Conservation (phyloP, 163 green algal genomes). For the Scenedesmus sp. region DNA sequence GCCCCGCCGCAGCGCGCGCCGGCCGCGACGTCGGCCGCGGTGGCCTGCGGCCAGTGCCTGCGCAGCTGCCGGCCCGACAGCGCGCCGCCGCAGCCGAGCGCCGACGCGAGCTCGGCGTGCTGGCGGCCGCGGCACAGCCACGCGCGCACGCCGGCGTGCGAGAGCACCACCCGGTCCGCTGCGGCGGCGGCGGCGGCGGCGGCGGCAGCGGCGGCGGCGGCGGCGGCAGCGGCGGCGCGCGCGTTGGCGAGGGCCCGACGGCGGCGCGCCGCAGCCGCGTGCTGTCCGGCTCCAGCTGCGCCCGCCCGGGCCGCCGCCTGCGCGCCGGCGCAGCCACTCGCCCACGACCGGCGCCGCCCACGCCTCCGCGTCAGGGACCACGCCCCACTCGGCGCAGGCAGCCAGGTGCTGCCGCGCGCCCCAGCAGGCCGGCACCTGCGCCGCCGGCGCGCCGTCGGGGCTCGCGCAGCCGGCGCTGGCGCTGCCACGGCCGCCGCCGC, state of each 20-base stretch:
- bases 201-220: neutral
- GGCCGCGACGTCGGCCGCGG: neutral
- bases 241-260: neutral
- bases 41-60: slow-evolving; percentile 18
- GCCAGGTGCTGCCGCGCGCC: neutral
- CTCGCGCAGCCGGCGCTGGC: too few species aligned
- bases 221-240: neutral
- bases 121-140: neutral
- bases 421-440: slow-evolving; percentile 3
- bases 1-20: neutral
- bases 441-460: too few species aligned
- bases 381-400: neutral
- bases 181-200: too few species aligned
- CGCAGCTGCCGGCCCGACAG: slow-evolving; percentile 36
- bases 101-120: neutral
- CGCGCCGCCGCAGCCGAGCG: neutral
- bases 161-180: slow-evolving; percentile 30
- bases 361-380: neutral
- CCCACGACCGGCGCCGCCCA: slow-evolving; percentile 10
- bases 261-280: too few species aligned
- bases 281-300: too few species aligned
- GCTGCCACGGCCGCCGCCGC: too few species aligned
- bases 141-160: slow-evolving; percentile 11
- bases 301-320: too few species aligned
- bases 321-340: too few species aligned